These are phyloP conservation scores for Agaricales sp. DNA, from an alignment of 1,284 basidiomycete species.

Conservation along the genomic window DNA sequence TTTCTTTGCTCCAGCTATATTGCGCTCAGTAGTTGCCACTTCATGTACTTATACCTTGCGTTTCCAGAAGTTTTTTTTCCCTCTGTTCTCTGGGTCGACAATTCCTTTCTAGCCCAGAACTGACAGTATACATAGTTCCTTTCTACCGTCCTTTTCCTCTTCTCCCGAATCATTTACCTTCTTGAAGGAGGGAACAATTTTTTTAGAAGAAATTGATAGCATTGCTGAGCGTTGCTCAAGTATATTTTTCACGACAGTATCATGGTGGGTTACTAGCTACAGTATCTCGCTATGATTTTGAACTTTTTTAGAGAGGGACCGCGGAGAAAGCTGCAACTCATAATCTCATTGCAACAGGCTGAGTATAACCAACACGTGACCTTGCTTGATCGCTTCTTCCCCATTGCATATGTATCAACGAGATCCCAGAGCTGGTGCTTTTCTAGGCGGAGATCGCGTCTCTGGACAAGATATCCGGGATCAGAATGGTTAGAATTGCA, in stretches of 20 bases:
- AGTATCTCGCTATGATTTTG: too few species aligned
- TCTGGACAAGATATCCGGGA: constrained; percentile 94
- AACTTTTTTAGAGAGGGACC: too few species aligned
- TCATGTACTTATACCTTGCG: not conserved
- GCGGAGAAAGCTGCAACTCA: too few species aligned
- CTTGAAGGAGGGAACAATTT: not conserved
- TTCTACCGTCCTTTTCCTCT: not conserved
- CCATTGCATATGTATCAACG: constrained; percentile 62
- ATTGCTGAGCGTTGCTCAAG: too few species aligned
- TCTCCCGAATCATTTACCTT: not conserved
- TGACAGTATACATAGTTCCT: not conserved
- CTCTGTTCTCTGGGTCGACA: not conserved
- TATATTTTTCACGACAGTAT: too few species aligned
- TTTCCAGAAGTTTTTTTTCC: not conserved
- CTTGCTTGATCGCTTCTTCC: not conserved
- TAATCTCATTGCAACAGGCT: too few species aligned
- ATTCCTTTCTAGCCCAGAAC: not conserved
- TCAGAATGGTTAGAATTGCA: constrained; percentile 71
- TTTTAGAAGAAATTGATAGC: too few species aligned
- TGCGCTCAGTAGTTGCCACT: not conserved
- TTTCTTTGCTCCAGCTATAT: not conserved
- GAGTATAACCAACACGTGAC: not conserved
- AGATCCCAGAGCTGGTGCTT: constrained; percentile 79
- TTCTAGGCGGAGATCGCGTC: constrained; percentile 89
- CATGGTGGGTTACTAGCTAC: too few species aligned